phyloP scores from a whole-genome alignment of 2,329 filamentous ascomycete genomes.

The Colletotrichum nymphaeae region DNA sequence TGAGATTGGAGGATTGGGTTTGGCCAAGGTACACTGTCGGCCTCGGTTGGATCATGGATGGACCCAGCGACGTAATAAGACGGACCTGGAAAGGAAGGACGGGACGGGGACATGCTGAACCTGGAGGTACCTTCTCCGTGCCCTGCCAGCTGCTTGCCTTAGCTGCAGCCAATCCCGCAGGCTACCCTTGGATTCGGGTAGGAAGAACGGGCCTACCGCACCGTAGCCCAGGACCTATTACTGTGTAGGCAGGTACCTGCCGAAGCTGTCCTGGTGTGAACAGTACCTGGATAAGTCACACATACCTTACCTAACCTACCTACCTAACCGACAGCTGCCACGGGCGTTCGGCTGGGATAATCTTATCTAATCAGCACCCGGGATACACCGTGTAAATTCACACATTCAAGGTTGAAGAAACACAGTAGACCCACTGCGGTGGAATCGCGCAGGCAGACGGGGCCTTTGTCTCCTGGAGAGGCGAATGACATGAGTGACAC shows the following conservation, averaged over 20 bases:
- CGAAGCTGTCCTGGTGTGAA: too few species aligned
- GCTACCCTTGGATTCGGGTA: slow-evolving; percentile 4
- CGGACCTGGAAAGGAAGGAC: slow-evolving; percentile 23
- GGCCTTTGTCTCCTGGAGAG: not conserved
- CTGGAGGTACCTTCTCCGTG: slow-evolving; percentile 8
- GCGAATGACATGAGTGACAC: slow-evolving; percentile 1
- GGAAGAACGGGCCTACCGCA: not conserved
- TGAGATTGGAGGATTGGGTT: slow-evolving; percentile 10
- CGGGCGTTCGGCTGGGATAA: not conserved
- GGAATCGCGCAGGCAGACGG: not conserved
- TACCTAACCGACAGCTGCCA: not conserved
- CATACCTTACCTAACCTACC: too few species aligned
- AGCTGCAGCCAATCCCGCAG: slow-evolving; percentile 11
- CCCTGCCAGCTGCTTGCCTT: not conserved
- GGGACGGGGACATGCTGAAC: slow-evolving; percentile 5
- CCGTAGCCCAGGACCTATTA: not conserved
- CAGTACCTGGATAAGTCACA: too few species aligned
- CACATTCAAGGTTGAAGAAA: not conserved
- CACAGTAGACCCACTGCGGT: slow-evolving; percentile 12
- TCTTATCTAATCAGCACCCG: not conserved
- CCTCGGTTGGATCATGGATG: slow-evolving; percentile 32
- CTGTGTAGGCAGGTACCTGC: not conserved
- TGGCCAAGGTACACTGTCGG: slow-evolving; percentile 20
- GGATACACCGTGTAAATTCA: not conserved
- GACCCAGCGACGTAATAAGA: slow-evolving; percentile 32